These are phyloP conservation scores for Aureobasidium sp. DNA, from an alignment of 2,329 filamentous ascomycete species.

Conservation along the genomic window DNA sequence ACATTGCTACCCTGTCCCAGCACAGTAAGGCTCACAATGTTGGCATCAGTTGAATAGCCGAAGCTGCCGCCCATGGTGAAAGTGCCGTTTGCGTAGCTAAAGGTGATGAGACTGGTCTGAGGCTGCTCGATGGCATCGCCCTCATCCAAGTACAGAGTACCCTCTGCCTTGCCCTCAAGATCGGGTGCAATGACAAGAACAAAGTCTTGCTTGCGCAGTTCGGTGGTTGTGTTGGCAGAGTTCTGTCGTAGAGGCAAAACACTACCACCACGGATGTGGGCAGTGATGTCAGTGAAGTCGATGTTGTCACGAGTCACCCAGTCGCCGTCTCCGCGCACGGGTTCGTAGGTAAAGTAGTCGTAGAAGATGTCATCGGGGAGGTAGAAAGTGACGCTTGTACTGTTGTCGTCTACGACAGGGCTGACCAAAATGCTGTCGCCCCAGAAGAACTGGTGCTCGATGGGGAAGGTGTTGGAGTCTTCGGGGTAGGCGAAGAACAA, in stretches of 20 bases:
- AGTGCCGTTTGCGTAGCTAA: conserved; percentile 46
- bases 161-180: conserved; percentile 52
- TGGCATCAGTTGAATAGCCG: conserved; percentile 5
- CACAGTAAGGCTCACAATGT: background rate
- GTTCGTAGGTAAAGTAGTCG: conserved; percentile 47
- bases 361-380: conserved; percentile 52
- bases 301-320: conserved; percentile 38
- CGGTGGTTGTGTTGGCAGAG: conserved; percentile 53
- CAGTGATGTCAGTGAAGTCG: conserved; percentile 48
- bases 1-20: background rate
- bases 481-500: conserved; percentile 63
- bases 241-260: conserved; percentile 53
- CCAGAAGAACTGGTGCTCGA: conserved; percentile 52
- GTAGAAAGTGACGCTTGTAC: conserved; percentile 46
- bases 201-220: conserved; percentile 57
- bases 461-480: conserved; percentile 43
- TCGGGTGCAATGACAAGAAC: conserved; percentile 61
- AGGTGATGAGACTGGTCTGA: conserved; percentile 48
- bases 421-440: conserved; percentile 48
- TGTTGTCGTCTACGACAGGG: conserved; percentile 45
- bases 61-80: conserved; percentile 29
- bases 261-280: conserved; percentile 56
- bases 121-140: conserved; percentile 57
- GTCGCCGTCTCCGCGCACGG: conserved; percentile 38
- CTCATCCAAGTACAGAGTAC: conserved; percentile 68